Conservation (phyloP, 2,329 filamentous ascomycete genomes). For the Beauveria sp. region DNA sequence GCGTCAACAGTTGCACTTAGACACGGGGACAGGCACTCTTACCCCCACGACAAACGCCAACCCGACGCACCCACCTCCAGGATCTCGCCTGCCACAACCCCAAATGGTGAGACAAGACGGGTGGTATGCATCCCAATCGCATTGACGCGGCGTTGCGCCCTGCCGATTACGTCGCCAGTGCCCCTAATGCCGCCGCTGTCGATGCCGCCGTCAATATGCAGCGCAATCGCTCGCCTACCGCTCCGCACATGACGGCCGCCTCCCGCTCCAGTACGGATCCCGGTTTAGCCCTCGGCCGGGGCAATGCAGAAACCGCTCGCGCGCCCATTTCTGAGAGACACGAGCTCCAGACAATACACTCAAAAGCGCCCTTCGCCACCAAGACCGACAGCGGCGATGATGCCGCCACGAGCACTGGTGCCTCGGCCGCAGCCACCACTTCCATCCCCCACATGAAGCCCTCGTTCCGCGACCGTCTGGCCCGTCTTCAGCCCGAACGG, state of each 20-base stretch:
- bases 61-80: neutral
- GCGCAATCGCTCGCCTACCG: neutral
- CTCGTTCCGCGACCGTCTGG: constrained; percentile 8
- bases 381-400: neutral
- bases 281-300: neutral
- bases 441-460: constrained; percentile 8
- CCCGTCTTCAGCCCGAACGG: neutral
- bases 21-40: neutral
- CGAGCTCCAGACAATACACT: constrained; percentile 12
- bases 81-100: neutral
- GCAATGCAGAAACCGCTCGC: neutral
- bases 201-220: neutral
- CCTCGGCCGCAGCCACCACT: neutral
- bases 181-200: neutral
- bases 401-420: neutral
- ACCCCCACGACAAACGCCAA: neutral
- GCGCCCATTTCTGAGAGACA: neutral
- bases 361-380: neutral
- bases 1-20: neutral
- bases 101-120: constrained; percentile 20
- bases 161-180: constrained; percentile 6
- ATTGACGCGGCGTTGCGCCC: constrained; percentile 17
- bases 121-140: constrained; percentile 23
- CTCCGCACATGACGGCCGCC: neutral
- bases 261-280: constrained; percentile 2